These are phyloP conservation scores for Starmerella powellii DNA, from an alignment of 805 yeast genomes.

Conservation along the genomic window DNA sequence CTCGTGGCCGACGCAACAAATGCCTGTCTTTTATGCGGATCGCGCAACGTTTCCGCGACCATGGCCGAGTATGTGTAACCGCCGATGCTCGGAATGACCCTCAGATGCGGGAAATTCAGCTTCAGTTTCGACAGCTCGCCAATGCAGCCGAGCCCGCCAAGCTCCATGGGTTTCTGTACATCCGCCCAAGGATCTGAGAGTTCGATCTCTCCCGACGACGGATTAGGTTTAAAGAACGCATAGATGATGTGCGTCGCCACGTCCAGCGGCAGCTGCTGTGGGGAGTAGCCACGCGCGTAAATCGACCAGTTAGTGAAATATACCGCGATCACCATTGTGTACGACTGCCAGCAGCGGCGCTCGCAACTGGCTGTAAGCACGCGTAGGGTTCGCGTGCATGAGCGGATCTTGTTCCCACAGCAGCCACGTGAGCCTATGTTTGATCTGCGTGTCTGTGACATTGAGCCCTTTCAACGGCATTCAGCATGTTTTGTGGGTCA, in stretches of 20 bases:
- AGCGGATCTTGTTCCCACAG: too few relatives aligned
- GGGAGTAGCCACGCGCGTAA: slow-evolving; percentile 48
- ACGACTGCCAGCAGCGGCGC: too few relatives aligned
- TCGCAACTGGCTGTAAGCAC: too few relatives aligned
- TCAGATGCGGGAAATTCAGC: slow-evolving; percentile 32
- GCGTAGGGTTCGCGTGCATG: too few relatives aligned
- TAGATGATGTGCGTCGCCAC: slow-evolving; percentile 58
- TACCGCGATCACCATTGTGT: slow-evolving; percentile 15
- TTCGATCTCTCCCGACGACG: slow-evolving; percentile 40
- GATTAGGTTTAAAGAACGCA: slow-evolving; percentile 57
- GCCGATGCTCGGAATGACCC: slow-evolving; percentile 66
- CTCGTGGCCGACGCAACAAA: slow-evolving; percentile 43
- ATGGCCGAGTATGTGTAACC: slow-evolving; percentile 52
- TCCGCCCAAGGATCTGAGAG: slow-evolving; percentile 62
- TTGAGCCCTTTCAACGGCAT: too few relatives aligned
- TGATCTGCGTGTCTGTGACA: too few relatives aligned
- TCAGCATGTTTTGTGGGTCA: too few relatives aligned
- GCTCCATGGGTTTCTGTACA: slow-evolving; percentile 26
- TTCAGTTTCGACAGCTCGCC: slow-evolving; percentile 36
- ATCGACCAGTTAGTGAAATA: slow-evolving; percentile 46
- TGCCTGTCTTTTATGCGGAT: slow-evolving; percentile 29
- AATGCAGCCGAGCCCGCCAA: slow-evolving; percentile 37
- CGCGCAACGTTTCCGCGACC: slow-evolving; percentile 38
- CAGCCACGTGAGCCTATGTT: too few relatives aligned
- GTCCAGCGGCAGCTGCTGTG: slow-evolving; percentile 47